phyloP scores from a whole-genome alignment of 768 basidiomycete genomes.

The Amanita exitialis region DNA sequence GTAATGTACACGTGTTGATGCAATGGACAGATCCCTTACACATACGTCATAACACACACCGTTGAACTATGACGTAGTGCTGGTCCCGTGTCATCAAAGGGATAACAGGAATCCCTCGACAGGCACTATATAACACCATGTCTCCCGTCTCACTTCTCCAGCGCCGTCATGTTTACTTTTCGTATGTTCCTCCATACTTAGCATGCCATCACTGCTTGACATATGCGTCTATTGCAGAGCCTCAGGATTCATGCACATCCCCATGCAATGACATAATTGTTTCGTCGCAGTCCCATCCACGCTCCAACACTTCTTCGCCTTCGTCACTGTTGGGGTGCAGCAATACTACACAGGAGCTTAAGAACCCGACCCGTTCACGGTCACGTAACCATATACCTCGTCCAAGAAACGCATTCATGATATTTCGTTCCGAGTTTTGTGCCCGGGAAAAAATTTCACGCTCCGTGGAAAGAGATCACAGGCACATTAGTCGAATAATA shows the following conservation, averaged over 20 bases:
- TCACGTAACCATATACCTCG: constrained; percentile 50
- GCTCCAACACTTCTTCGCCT: neutral
- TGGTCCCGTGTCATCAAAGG: constrained; percentile 3
- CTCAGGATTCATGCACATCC: neutral
- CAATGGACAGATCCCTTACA: neutral
- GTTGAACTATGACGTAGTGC: constrained; percentile 1
- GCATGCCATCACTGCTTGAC: neutral
- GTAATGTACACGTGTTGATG: neutral
- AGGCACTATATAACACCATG: constrained; percentile 6
- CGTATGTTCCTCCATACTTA: neutral
- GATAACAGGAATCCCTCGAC: neutral
- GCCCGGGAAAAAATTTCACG: constrained; percentile 36
- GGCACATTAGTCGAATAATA: constrained; percentile 47
- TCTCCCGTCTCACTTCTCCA: constrained; percentile 1
- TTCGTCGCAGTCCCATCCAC: neutral
- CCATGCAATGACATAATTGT: neutral
- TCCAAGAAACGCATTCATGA: constrained; percentile 80
- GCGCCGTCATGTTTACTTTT: constrained; percentile 1
- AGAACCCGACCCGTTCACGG: constrained; percentile 17
- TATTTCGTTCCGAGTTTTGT: constrained; percentile 53
- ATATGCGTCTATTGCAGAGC: neutral
- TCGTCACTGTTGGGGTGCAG: neutral
- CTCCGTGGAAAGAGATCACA: constrained; percentile 45
- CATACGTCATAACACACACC: neutral
- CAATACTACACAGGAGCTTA: neutral